Evolutionary conservation across 78 protist species (phyloP).

Genomic region (Dictyostelium intermedium): DNA sequence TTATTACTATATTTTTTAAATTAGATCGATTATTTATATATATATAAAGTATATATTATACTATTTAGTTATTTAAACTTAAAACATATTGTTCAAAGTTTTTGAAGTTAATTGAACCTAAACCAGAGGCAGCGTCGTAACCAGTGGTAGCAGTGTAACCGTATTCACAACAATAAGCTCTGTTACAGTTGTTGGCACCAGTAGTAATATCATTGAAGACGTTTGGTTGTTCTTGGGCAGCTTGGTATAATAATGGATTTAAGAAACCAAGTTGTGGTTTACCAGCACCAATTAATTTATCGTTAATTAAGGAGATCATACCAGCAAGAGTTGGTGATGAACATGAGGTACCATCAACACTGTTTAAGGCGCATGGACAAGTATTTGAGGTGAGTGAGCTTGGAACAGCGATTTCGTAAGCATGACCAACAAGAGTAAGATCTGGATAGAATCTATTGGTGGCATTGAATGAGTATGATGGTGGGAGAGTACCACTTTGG

Average conservation of each 20-base stretch:
- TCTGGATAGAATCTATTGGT: slow-evolving; percentile 74
- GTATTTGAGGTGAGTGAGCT: neutral
- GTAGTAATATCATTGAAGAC: slow-evolving; percentile 84
- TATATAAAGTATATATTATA: neutral
- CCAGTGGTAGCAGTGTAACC: slow-evolving; percentile 63
- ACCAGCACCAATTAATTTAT: slow-evolving; percentile 48
- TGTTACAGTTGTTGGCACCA: slow-evolving; percentile 80
- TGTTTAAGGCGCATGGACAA: slow-evolving; percentile 34
- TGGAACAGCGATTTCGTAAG: slow-evolving; percentile 14
- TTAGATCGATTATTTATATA: neutral
- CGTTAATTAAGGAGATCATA: slow-evolving; percentile 84
- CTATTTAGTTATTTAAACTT: neutral
- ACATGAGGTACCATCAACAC: slow-evolving; percentile 87
- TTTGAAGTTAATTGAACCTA: slow-evolving; percentile 41
- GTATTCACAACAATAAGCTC: slow-evolving; percentile 73
- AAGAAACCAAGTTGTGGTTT: slow-evolving; percentile 83
- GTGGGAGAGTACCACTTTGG: slow-evolving; percentile 13
- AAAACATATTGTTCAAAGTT: slow-evolving; percentile 16
- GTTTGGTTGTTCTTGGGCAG: slow-evolving; percentile 39
- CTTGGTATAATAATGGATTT: slow-evolving; percentile 86
- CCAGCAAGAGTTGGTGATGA: slow-evolving; percentile 86
- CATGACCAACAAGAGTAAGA: slow-evolving; percentile 62
- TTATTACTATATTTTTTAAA: neutral
- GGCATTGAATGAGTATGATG: slow-evolving; percentile 50
- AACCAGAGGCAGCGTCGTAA: slow-evolving; percentile 76